Base-by-base conservation (phyloP, 768 basidiomycete species). In the Mrakia hoshinonis region DNA sequence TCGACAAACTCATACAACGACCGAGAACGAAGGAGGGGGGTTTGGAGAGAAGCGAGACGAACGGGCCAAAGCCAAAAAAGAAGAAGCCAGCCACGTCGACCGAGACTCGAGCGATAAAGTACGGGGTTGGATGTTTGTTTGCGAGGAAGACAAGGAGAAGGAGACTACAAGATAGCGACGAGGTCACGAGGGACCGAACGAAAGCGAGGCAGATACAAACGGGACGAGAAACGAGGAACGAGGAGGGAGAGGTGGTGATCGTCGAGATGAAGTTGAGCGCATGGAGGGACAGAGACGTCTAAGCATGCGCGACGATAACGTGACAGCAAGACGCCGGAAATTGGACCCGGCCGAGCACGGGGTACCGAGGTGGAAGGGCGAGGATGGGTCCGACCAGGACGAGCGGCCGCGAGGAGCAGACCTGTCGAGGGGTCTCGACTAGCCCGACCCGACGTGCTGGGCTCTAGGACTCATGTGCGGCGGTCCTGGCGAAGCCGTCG, bases 381-480 rank as follows among this genome's bases (percentile, higher is more conserved):
- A n/a, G n/a, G n/a, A n/a, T n/a, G n/a, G n/a, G n/a, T n/a, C n/a
- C n/a, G n/a, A n/a, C n/a, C n/a, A n/a, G n/a, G n/a, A n/a, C n/a
- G n/a, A n/a, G n/a, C n/a, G n/a, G n/a, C n/a, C n/a, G n/a, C n/a
- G n/a, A n/a, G n/a, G n/a, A n/a, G n/a, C n/a, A n/a, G n/a, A n/a
- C n/a, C n/a, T n/a, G n/a, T n/a, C n/a, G n/a, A n/a, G n/a, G n/a
- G n/a, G n/a, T n/a, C n/a, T n/a, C 38, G 11, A 24, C 63, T 38
- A 64, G 36, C 69, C 69, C 20, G 69, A 70, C 1, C 69, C 69
- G 58, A 70, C 69, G 39, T 70, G 69, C 61, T 70, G 69, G n/a
- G 66, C 26, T 38, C 64, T 31, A n/a, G 58, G 58, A 54, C 58
- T 66, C 62, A 38, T 54, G 65, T 66, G 70, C 20, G 64, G 38